Evolutionary conservation across 495 filamentous ascomycete genomes (phyloP).

Genomic region (Aspergillus sclerotiicarbonarius): DNA sequence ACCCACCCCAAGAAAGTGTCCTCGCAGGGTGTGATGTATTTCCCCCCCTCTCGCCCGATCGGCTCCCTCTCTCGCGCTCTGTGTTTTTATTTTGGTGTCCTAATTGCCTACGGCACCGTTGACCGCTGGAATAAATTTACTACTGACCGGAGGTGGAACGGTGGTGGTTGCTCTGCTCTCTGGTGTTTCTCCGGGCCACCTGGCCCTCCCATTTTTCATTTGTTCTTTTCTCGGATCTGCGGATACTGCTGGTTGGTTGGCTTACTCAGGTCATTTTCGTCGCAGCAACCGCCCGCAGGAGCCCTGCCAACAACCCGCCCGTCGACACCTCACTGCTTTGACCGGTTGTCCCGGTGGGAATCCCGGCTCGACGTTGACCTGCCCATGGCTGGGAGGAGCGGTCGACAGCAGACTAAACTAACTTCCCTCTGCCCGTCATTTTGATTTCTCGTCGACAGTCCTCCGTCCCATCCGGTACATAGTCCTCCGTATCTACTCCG

Average conservation of each 20-base stretch:
- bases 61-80: neutral
- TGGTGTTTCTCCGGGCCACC: conserved; percentile 26
- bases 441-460: neutral
- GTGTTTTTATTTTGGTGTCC: neutral
- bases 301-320: neutral
- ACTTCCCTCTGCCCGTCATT: neutral
- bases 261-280: conserved; percentile 40
- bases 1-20: conserved; percentile 18
- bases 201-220: conserved; percentile 36
- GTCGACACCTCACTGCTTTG: neutral
- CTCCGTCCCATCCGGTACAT: neutral
- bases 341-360: conserved; percentile 8
- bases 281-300: conserved; percentile 26
- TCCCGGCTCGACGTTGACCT: neutral
- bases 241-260: conserved; percentile 33
- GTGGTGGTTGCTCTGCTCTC: neutral
- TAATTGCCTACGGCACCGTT: neutral
- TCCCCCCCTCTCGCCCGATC: neutral
- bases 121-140: neutral
- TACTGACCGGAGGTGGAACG: neutral
- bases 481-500: no score
- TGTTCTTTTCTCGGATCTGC: conserved; percentile 35
- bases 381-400: neutral
- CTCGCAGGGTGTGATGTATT: neutral
- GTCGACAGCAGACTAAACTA: neutral